Conservation (phyloP, 2,329 filamentous ascomycete species). For the Sporothrix schenckii region DNA sequence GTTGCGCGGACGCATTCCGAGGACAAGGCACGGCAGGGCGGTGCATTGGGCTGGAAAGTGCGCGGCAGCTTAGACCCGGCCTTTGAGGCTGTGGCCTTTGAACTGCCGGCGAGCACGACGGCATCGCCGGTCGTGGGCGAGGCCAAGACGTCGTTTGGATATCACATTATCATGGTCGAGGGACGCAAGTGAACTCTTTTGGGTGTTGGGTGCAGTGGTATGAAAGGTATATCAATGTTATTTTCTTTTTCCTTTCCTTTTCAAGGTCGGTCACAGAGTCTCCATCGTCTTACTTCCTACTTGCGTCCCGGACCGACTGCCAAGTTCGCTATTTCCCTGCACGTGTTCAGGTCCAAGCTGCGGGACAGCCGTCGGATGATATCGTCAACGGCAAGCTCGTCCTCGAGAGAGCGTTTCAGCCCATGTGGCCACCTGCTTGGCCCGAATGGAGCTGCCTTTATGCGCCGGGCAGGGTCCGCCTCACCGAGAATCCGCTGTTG, state of each 20-base stretch:
- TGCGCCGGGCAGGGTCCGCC: not conserved
- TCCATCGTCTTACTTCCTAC: not conserved
- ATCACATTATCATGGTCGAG: slow-evolving; percentile 79
- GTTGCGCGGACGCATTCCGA: slow-evolving; percentile 73
- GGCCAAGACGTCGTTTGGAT: slow-evolving; percentile 74
- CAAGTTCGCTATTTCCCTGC: not conserved
- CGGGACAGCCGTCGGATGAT: not conserved
- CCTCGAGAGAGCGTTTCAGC: not conserved
- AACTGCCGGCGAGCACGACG: slow-evolving; percentile 67
- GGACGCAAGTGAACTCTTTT: slow-evolving; percentile 51
- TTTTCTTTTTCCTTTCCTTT: no score
- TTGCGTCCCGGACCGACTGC: not conserved
- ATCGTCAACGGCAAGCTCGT: not conserved
- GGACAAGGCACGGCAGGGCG: slow-evolving; percentile 74
- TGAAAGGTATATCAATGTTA: not conserved
- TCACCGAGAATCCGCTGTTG: slow-evolving; percentile 13
- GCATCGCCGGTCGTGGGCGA: slow-evolving; percentile 67
- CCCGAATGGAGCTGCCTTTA: not conserved
- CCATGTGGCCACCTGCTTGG: not conserved
- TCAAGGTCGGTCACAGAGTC: no score
- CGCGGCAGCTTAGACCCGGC: slow-evolving; percentile 67
- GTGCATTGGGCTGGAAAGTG: slow-evolving; percentile 72
- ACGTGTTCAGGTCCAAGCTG: slow-evolving; percentile 8
- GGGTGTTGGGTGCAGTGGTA: not conserved
- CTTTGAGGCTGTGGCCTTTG: slow-evolving; percentile 74